phyloP scores from a whole-genome alignment of 2,329 filamentous ascomycete genomes.

The Colletotrichum somersetense region DNA sequence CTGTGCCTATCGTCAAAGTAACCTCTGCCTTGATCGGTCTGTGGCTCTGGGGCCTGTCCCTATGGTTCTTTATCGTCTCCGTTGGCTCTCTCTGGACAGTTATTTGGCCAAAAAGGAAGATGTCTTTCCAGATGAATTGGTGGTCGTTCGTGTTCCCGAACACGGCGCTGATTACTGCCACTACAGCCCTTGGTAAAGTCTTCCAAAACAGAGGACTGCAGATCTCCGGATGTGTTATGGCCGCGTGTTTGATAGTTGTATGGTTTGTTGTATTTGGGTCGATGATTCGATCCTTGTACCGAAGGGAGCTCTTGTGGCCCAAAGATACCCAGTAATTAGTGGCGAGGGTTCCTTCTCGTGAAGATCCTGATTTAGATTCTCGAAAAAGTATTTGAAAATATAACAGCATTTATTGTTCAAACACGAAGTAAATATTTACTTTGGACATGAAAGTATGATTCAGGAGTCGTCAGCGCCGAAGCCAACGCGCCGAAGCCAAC shows the following conservation, averaged over 20 bases:
- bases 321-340: slow-evolving; percentile 60
- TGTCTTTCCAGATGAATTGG: slow-evolving; percentile 88
- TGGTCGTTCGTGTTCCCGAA: slow-evolving; percentile 88
- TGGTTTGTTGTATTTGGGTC: slow-evolving; percentile 77
- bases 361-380: neutral
- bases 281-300: slow-evolving; percentile 77
- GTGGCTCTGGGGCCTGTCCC: slow-evolving; percentile 85
- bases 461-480: neutral
- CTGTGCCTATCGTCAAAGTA: slow-evolving; percentile 60
- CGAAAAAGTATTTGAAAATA: neutral
- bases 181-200: slow-evolving; percentile 75
- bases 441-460: neutral
- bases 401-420: neutral
- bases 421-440: neutral
- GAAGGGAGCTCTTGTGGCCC: slow-evolving; percentile 81
- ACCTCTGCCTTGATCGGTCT: slow-evolving; percentile 73
- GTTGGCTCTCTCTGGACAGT: slow-evolving; percentile 82
- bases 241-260: slow-evolving; percentile 72
- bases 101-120: slow-evolving; percentile 65
- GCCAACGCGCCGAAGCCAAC: neutral
- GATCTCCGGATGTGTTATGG: slow-evolving; percentile 77
- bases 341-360: neutral
- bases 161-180: slow-evolving; percentile 80
- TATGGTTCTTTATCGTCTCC: slow-evolving; percentile 87
- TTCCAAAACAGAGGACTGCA: slow-evolving; percentile 71